Evolutionary conservation across 352 stramenopile genomes (phyloP).

Genomic region (Aphanomyces astaci): DNA sequence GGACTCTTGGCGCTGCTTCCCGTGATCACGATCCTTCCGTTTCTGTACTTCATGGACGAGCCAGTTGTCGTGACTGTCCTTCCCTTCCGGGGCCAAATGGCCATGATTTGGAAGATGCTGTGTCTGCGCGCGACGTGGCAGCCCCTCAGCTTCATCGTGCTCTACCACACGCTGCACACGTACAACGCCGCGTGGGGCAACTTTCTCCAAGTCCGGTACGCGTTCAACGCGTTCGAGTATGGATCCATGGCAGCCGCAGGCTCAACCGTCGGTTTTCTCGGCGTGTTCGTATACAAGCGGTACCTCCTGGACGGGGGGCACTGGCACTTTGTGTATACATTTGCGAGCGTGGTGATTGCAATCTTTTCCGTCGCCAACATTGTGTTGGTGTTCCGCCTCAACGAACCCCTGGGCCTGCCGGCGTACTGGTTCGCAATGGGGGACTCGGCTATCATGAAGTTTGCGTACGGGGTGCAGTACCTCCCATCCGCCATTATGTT

Average conservation of each 20-base stretch:
- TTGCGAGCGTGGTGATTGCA: slow-evolving; percentile 48
- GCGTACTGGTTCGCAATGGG: slow-evolving; percentile 74
- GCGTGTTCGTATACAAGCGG: slow-evolving; percentile 48
- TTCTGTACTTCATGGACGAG: slow-evolving; percentile 49
- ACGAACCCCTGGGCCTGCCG: slow-evolving; percentile 47
- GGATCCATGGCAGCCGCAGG: slow-evolving; percentile 57
- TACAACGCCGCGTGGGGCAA: slow-evolving; percentile 78
- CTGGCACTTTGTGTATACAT: slow-evolving; percentile 58
- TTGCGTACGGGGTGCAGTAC: slow-evolving; percentile 69
- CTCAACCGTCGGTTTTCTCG: slow-evolving; percentile 53
- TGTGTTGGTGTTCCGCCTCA: slow-evolving; percentile 53
- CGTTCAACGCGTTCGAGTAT: slow-evolving; percentile 72
- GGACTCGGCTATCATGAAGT: slow-evolving; percentile 55
- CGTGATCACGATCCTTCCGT: slow-evolving; percentile 48
- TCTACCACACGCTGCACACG: slow-evolving; percentile 54
- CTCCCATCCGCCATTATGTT: slow-evolving; percentile 71
- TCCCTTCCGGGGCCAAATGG: slow-evolving; percentile 32
- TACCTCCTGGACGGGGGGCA: slow-evolving; percentile 39
- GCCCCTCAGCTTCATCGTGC: slow-evolving; percentile 54
- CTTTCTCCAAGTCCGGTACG: slow-evolving; percentile 60
- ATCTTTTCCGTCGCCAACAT: slow-evolving; percentile 66
- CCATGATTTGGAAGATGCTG: slow-evolving; percentile 52
- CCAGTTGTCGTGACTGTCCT: slow-evolving; percentile 28
- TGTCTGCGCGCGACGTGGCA: slow-evolving; percentile 66
- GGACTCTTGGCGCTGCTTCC: slow-evolving; percentile 48